Conservation (phyloP, 371 early-diverging fungal genomes). For the Lichtheimia corymbifera region DNA sequence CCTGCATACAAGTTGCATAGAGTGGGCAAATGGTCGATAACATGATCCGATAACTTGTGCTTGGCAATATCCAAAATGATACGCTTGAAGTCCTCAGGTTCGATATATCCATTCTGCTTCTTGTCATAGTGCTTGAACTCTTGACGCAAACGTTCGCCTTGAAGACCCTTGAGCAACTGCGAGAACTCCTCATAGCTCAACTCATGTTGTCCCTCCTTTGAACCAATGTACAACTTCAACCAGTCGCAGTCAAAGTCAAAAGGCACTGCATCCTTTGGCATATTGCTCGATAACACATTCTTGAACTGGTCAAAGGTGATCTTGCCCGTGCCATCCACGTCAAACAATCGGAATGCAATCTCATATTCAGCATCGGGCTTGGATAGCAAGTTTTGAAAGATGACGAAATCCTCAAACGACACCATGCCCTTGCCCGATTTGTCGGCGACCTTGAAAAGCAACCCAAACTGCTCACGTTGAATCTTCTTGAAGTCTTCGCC, state of each 20-base stretch:
- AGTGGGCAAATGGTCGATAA: slow-evolving; percentile 72
- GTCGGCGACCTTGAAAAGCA: slow-evolving; percentile 80
- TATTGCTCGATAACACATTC: slow-evolving; percentile 59
- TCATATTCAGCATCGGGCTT: slow-evolving; percentile 84
- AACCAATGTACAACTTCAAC: slow-evolving; percentile 71
- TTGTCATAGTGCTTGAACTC: slow-evolving; percentile 78
- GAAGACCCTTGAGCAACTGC: slow-evolving; percentile 79
- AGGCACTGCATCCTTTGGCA: slow-evolving; percentile 61
- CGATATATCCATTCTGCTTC: slow-evolving; percentile 65
- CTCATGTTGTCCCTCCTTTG: slow-evolving; percentile 56
- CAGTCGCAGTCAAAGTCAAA: slow-evolving; percentile 78
- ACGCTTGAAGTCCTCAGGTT: slow-evolving; percentile 65
- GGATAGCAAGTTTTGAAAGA: slow-evolving; percentile 73
- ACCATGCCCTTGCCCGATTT: slow-evolving; percentile 58
- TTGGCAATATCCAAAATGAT: slow-evolving; percentile 68
- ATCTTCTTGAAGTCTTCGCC: slow-evolving; percentile 66
- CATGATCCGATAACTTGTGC: slow-evolving; percentile 71
- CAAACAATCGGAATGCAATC: slow-evolving; percentile 77
- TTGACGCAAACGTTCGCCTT: slow-evolving; percentile 77
- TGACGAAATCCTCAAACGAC: slow-evolving; percentile 74
- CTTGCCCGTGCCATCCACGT: slow-evolving; percentile 62
- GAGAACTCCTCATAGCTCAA: slow-evolving; percentile 78
- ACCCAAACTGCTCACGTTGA: slow-evolving; percentile 58
- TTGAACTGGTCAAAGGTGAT: slow-evolving; percentile 71
- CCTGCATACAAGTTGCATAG: slow-evolving; percentile 60